Base-by-base conservation (phyloP, 805 yeast genomes). In the Candida suzukii region DNA sequence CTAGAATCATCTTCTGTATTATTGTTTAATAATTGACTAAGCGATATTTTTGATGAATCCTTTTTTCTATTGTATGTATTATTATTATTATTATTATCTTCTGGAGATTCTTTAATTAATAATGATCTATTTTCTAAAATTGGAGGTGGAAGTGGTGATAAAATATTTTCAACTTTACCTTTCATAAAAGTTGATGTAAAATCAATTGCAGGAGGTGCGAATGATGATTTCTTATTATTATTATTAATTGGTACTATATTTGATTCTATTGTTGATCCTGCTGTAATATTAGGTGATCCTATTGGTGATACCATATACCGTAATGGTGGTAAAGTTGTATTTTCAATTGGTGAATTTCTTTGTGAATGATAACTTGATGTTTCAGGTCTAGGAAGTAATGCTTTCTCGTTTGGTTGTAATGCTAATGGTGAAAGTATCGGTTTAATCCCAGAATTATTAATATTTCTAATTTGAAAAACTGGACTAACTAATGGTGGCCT, bases 131-230 rank as follows among this genome's bases (percentile, higher is more conserved):
- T 24, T 24, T 24, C 11, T 24, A 12, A 24, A 10, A 29, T n/a
- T 6, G 32, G 10, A 29, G 7, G 32, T 12, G 20, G 11, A n/a
- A 18, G n/a, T 11, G 32, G 12, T 6, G 20, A 7, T 6, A 11
- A n/a, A n/a, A 10, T 18, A 5, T 31, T 12, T 19, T 11, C 11
- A 3, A 18, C 14, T 19, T 11, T 5, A 3, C 19, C 14, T 18
- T 12, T 31, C 35, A 31, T 31, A 17, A 61, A 67, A 44, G 66
- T 58, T 14, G 66, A 56, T 0, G 71, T 67, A 47, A 67, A 67
- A 43, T 67, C 71, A 37, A 67, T 60, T 2, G 69, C 66, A 4
- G 66, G 66, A 10, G 67, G 67, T 1, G 49, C 46, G 12, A 8
- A n/a, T n/a, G n/a, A n/a, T n/a, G n/a, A n/a, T n/a, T n/a, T n/a